Base-by-base conservation (phyloP, 2,329 filamentous ascomycete species). In the Ophiostoma populinum region DNA sequence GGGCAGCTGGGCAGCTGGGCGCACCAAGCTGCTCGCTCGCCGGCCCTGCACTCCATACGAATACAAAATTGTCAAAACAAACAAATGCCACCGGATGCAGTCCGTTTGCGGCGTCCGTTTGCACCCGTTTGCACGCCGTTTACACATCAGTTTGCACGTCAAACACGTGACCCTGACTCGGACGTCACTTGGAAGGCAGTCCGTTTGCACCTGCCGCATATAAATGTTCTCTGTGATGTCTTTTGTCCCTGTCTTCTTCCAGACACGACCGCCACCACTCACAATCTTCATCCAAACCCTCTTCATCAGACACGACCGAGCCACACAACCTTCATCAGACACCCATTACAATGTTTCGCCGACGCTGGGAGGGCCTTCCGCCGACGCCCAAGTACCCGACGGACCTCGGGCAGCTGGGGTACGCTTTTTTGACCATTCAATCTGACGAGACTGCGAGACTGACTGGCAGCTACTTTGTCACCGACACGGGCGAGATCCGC, bases 371-470 rank as follows among this genome's bases (percentile, higher is more conserved):
- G 7, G 67, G 71, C 45, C 69, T 92, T 3, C 81, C n/a, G 52
- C 61, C 35, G 80, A 93, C 48, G 66, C 71, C 1, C 50, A 59
- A 10, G 92, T 79, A 49, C 65, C 74, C 9, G 55, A 63, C 22
- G 0, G 61, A 80, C 46, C 59, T 95, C 19, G 58, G 70, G 39
- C 59, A 68, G 35, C 70, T 95, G 4, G 86, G 83, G 79, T 87
- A 58, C 46, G 63, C 48, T 38, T 10, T 15, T 5, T n/a, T 22
- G 19, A 27, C 10, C 12, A 11, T 17, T 12, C 18, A n/a, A 9
- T 27, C 4, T 7, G 6, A n/a, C 4, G 5, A 16, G 7, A 15
- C 4, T n/a, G n/a, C n/a, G n/a, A 7, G 8, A 35, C 24, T 35
- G 15, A 25, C 21, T 4, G 6, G 12, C 24, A 86, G 82, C 28